Evolutionary conservation across 176 grass and related monocot species (phyloP).

Genomic region (Carex kokanica): DNA sequence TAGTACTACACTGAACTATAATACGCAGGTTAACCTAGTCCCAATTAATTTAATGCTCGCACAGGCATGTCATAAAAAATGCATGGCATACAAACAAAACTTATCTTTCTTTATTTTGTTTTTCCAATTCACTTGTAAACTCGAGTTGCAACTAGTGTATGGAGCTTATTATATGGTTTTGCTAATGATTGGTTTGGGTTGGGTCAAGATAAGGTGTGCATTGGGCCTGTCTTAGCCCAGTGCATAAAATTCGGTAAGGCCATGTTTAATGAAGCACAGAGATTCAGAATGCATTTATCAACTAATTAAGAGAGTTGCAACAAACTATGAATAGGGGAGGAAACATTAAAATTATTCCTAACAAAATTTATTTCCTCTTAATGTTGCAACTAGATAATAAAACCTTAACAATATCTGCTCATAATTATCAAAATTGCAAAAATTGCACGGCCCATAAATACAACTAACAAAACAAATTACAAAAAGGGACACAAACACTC

Average conservation of each 20-base stretch:
- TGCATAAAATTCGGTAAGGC: not conserved
- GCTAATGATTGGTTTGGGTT: not conserved
- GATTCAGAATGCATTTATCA: no score
- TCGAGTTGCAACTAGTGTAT: not conserved
- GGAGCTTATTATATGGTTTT: not conserved
- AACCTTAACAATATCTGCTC: not conserved
- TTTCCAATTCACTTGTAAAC: not conserved
- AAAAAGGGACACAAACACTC: not conserved
- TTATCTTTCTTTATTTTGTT: not conserved
- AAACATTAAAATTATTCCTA: not conserved
- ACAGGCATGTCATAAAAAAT: not conserved
- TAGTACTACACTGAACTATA: not conserved
- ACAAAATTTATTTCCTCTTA: not conserved
- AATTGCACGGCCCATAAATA: not conserved
- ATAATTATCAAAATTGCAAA: slow-evolving; percentile 17
- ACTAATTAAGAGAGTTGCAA: no score
- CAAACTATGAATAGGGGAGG: not conserved
- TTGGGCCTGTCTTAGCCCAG: not conserved
- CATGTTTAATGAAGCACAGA: not conserved
- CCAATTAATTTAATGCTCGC: not conserved
- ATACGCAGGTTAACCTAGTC: not conserved
- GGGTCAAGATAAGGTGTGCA: not conserved
- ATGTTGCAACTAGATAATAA: not conserved
- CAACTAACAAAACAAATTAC: not conserved
- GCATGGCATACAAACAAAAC: not conserved